A percentile compares a stretch with the other conserved stretches of the same genome.
phyloP scores from a whole-genome alignment of 192 early-diverging fungal genomes.

The Coemansia sp. region DNA sequence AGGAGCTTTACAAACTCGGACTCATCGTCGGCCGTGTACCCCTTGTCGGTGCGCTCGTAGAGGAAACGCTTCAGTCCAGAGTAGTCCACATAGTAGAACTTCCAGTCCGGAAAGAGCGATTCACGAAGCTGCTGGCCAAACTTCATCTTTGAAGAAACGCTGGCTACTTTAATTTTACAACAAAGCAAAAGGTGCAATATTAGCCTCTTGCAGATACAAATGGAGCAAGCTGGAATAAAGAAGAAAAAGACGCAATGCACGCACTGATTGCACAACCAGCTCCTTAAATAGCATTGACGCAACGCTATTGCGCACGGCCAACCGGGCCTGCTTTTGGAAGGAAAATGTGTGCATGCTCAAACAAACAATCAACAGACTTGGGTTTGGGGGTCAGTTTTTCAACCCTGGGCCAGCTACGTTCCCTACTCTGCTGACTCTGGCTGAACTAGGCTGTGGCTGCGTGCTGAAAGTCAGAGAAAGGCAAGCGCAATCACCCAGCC shows the following conservation, averaged over 20 bases:
- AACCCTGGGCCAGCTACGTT: neutral
- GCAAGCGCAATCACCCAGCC: neutral
- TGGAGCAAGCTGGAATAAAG: neutral
- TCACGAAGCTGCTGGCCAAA: slow-evolving; percentile 85
- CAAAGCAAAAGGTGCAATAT: neutral
- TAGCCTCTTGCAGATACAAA: neutral
- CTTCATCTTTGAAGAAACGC: slow-evolving; percentile 65
- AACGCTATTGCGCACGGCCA: neutral
- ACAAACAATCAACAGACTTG: slow-evolving; percentile 7
- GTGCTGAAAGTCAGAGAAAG: neutral
- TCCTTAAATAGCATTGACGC: slow-evolving; percentile 7
- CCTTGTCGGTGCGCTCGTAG: slow-evolving; percentile 62
- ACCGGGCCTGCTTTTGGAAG: neutral
- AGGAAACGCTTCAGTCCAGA: slow-evolving; percentile 84
- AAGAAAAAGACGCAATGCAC: slow-evolving; percentile 7
- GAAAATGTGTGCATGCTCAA: slow-evolving; percentile 3
- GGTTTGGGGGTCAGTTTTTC: neutral
- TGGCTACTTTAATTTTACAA: neutral
- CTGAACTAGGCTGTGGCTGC: neutral
- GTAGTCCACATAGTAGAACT: slow-evolving; percentile 83
- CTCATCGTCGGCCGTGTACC: slow-evolving; percentile 84
- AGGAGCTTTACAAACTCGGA: slow-evolving; percentile 79
- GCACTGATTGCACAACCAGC: slow-evolving; percentile 5
- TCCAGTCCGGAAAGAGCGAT: slow-evolving; percentile 82
- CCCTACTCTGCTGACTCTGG: neutral